These are phyloP conservation scores for Chloromonas sp. DNA, from an alignment of 163 green algal species.

Conservation along the genomic window DNA sequence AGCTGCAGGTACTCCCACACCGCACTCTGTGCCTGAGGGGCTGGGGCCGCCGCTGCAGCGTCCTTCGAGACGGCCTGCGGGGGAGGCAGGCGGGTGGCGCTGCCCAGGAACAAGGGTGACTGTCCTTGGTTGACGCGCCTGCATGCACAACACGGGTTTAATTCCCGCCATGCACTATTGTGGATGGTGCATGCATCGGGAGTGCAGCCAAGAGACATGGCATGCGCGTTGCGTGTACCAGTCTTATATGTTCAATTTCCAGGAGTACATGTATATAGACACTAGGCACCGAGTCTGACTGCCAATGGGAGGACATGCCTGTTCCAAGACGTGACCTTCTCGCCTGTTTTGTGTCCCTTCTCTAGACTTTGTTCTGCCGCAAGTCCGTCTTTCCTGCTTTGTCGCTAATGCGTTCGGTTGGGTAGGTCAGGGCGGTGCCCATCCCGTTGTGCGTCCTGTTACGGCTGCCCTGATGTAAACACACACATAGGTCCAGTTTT, in stretches of 20 bases:
- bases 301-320: no score
- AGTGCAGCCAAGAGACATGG: background rate
- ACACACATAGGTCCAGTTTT: no score
- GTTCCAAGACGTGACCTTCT: no score
- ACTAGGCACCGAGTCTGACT: no score
- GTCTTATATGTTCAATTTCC: background rate
- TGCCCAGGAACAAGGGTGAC: background rate
- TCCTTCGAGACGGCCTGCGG: background rate
- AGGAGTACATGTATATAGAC: background rate
- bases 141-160: background rate
- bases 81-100: background rate
- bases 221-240: background rate
- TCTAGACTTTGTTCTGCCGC: no score
- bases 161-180: background rate
- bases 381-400: no score
- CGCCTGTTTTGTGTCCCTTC: no score
- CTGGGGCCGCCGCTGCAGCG: background rate
- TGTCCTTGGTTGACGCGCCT: background rate
- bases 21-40: background rate
- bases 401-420: background rate
- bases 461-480: background rate
- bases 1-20: slow-evolving; percentile 40
- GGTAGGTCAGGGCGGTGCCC: no score
- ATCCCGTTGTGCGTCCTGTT: no score
- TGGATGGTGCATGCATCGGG: background rate